phyloP scores from a whole-genome alignment of 345 rosid species.

The Salix caprea region DNA sequence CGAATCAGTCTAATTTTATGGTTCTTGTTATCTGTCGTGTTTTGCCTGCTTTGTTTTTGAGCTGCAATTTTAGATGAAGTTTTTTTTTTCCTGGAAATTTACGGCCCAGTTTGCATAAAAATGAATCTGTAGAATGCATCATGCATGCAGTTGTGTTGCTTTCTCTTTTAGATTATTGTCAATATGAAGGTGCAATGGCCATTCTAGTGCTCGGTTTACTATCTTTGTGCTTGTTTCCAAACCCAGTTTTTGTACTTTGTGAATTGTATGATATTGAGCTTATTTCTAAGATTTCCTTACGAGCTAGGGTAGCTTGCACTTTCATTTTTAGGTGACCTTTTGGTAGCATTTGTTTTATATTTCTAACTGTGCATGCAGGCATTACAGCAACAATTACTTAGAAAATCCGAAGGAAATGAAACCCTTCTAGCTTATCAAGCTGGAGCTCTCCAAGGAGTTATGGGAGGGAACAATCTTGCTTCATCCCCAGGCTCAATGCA shows the following conservation, averaged over 20 bases:
- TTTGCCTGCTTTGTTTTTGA: not conserved
- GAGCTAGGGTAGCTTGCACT: not conserved
- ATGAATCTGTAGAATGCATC: not conserved
- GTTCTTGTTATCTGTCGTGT: not conserved
- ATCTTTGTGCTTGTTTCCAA: not conserved
- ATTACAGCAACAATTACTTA: slow-evolving; percentile 49
- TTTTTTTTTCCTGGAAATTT: not conserved
- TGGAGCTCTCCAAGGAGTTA: slow-evolving; percentile 63
- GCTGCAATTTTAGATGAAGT: not conserved
- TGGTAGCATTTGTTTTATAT: not conserved
- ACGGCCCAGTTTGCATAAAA: not conserved
- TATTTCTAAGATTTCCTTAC: not conserved
- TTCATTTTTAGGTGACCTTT: not conserved
- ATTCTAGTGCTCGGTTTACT: slow-evolving; percentile 1
- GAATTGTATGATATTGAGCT: not conserved
- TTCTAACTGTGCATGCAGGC: slow-evolving; percentile 37
- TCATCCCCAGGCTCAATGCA: slow-evolving; percentile 73
- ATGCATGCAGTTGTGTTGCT: not conserved
- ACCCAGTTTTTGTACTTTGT: not conserved
- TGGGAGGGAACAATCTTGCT: slow-evolving; percentile 62
- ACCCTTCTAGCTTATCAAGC: slow-evolving; percentile 69
- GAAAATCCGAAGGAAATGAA: slow-evolving; percentile 77
- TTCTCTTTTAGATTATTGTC: not conserved
- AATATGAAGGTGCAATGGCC: not conserved
- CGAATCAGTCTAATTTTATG: not conserved